A percentile compares a stretch with the other conserved stretches of the same genome.
Evolutionary conservation across 2,329 filamentous ascomycete species (phyloP).

Genomic region (Aspergillus glaucus): DNA sequence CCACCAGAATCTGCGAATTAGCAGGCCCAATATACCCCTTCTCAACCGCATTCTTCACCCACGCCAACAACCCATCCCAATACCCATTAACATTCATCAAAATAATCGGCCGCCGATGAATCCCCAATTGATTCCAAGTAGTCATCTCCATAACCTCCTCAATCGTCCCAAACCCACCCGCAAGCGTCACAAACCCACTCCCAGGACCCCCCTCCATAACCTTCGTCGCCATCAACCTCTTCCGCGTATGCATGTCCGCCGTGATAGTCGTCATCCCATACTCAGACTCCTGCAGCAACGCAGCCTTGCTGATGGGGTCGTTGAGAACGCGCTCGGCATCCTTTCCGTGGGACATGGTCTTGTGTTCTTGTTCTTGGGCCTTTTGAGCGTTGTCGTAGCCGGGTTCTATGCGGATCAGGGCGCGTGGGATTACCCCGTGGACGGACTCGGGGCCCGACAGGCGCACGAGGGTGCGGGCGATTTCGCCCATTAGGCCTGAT

Average conservation of each 20-base stretch:
- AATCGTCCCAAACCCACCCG: constrained; percentile 87
- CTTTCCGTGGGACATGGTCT: constrained; percentile 41
- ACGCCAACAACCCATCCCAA: constrained; percentile 78
- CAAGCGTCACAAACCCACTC: constrained; percentile 80
- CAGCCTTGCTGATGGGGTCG: constrained; percentile 32
- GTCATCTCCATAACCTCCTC: constrained; percentile 97
- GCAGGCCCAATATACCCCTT: constrained; percentile 68
- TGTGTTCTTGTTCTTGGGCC: constrained; percentile 33
- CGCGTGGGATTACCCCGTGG: constrained; percentile 87
- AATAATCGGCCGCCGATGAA: constrained; percentile 73
- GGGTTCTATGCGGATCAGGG: constrained; percentile 69
- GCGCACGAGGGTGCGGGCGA: constrained; percentile 77
- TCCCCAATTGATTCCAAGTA: constrained; percentile 90
- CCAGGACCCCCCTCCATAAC: constrained; percentile 76
- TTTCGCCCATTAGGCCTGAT: constrained; percentile 88
- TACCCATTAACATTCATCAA: constrained; percentile 85
- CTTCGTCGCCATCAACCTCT: constrained; percentile 85
- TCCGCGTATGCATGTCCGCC: constrained; percentile 91
- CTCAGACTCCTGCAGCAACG: constrained; percentile 32
- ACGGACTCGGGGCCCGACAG: constrained; percentile 75
- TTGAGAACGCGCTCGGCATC: constrained; percentile 53
- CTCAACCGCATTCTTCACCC: constrained; percentile 69
- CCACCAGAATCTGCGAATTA: constrained; percentile 71
- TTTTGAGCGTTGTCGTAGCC: constrained; percentile 22
- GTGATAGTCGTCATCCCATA: constrained; percentile 87